Evolutionary conservation across 1,284 basidiomycete species (phyloP).

Genomic region (Abortiporus biennis): DNA sequence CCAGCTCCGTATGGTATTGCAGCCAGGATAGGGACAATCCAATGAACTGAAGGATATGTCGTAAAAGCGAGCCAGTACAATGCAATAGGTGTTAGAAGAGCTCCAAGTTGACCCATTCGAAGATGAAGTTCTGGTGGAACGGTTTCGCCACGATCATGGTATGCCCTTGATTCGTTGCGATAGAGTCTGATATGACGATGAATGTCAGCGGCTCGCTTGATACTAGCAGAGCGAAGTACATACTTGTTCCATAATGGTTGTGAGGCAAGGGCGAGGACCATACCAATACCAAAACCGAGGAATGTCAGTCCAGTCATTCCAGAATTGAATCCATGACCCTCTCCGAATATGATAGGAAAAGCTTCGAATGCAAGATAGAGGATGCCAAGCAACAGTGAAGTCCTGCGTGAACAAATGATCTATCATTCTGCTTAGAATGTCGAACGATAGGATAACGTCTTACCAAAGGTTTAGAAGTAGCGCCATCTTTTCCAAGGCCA

Average conservation of each 20-base stretch:
- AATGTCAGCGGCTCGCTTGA: neutral
- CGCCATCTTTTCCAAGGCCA: constrained; percentile 71
- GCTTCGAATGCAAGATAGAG: constrained; percentile 72
- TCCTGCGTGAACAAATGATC: constrained; percentile 27
- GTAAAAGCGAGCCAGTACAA: constrained; percentile 75
- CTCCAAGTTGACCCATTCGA: constrained; percentile 64
- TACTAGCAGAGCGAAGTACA: constrained; percentile 8
- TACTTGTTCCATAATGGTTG: constrained; percentile 66
- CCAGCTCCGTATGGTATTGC: constrained; percentile 58
- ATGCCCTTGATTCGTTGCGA: constrained; percentile 22
- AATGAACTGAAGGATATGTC: constrained; percentile 59
- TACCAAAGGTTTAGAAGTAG: constrained; percentile 55
- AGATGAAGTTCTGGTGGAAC: constrained; percentile 70
- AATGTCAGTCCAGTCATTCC: constrained; percentile 64
- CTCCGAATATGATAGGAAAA: constrained; percentile 66
- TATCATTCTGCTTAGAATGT: neutral
- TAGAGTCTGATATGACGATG: constrained; percentile 20
- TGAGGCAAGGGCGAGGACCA: constrained; percentile 45
- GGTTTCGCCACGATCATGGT: constrained; percentile 42
- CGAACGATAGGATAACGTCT: neutral
- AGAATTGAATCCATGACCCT: constrained; percentile 52
- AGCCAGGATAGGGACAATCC: constrained; percentile 66
- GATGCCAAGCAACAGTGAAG: constrained; percentile 64
- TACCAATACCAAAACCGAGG: constrained; percentile 68
- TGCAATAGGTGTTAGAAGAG: constrained; percentile 57